Percentiles rank a stretch among this genome's conserved stretches.
These are phyloP conservation scores for Debaryomyces maramus DNA, from an alignment of 805 yeast species.

Conservation along the genomic window DNA sequence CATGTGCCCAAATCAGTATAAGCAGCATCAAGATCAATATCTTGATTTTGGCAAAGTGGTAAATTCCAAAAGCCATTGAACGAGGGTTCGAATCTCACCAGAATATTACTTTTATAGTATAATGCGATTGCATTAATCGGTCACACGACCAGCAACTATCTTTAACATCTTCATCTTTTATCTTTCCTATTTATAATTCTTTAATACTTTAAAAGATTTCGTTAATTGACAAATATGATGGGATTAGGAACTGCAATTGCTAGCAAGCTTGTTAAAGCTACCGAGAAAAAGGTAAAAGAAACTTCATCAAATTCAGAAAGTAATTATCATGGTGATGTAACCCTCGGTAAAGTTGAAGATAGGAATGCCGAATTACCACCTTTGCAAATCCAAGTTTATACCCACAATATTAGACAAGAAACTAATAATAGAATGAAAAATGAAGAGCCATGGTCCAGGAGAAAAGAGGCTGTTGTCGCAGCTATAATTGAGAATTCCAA, in stretches of 20 bases:
- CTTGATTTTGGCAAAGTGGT: too few species aligned
- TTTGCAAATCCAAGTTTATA: slow-evolving; percentile 24
- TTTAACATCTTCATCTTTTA: too few species aligned
- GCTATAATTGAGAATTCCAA: slow-evolving; percentile 39
- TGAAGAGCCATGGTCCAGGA: slow-evolving; percentile 47
- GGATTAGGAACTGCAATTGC: slow-evolving; percentile 8
- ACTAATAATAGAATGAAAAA: slow-evolving; percentile 27
- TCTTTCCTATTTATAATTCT: too few species aligned
- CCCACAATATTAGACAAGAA: slow-evolving; percentile 48
- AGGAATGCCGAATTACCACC: slow-evolving; percentile 13
- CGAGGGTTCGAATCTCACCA: too few species aligned
- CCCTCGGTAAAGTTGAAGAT: slow-evolving; percentile 3
- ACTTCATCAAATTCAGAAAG: slow-evolving; percentile 3
- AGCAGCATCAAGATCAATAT: too few species aligned
- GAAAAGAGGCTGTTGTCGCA: slow-evolving; percentile 38
- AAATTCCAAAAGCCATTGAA: too few species aligned
- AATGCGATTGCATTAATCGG: too few species aligned
- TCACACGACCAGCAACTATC: too few species aligned
- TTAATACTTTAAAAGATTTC: too few species aligned
- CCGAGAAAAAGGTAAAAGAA: slow-evolving; percentile 5
- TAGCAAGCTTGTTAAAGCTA: slow-evolving; percentile 4
- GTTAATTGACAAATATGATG: too few species aligned
- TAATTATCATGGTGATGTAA: not conserved
- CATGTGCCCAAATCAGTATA: too few species aligned
- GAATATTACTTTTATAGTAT: too few species aligned